Base-by-base conservation (phyloP, 768 basidiomycete species). In the Rhizopogon rudus region DNA sequence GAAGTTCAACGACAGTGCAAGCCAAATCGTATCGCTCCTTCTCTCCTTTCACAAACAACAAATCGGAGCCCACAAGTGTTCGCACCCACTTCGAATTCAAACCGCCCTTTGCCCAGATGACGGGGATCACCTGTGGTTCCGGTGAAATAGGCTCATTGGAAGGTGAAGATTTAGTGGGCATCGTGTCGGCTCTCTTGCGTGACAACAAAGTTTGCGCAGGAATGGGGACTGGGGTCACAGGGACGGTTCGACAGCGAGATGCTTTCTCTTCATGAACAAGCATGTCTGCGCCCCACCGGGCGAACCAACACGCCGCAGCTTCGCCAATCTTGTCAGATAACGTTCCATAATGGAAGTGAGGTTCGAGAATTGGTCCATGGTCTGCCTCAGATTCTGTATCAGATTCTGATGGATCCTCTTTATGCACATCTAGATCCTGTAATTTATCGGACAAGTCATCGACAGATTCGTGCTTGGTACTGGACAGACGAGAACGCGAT, bases 261-360 rank as follows among this genome's bases (percentile, higher is more conserved):
- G 59, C 59, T 41, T 69, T 70, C 60, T 84, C 79, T 63, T 92
- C 90, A 33, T 80, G 76, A 8, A 65, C 63, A n/a, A 96, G 77
- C 58, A 96, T 77, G 65, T 97, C 93, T 12, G 72, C 66, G 0
- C 86, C 91, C 94, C 94, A 98, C 43, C 91, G 77, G 1, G 86
- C 79, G 16, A 97, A 75, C 93, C 93, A 98, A 67, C 88, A 91
- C 2, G 82, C 81, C 61, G 87, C 87, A 0, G 91, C 87, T 70
- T 96, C 93, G 12, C 94, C 94, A 54, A 97, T 91, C 73, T 92
- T 95, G 70, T 93, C 84, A 0, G 89, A 89, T 9, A 93, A 77
- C n/a, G 82, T 78, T n/a, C 93, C 94, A 63, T 97, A 96, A 64
- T 84, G 79, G 61, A 84, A 88, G 37, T 73, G 73, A 2, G 79